Base-by-base conservation (phyloP, 2,329 filamentous ascomycete genomes). In the Pezicula radicicola region DNA sequence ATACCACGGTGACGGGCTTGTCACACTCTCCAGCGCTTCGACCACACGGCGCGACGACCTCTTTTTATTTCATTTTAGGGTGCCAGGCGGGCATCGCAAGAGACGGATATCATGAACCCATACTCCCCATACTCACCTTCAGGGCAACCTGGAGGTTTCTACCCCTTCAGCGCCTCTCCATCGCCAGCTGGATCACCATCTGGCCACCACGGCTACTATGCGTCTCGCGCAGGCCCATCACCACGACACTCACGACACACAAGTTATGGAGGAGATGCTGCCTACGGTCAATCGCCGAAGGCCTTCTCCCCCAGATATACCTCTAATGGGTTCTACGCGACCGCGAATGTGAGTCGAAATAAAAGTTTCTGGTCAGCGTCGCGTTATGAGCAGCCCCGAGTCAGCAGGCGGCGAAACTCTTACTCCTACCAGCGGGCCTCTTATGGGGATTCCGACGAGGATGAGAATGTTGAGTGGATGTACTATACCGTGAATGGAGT, bases 321-420 rank as follows among this genome's bases (percentile, higher is more conserved):
- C 53, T 67, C 64, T 46, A 65, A 57, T 53, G 66, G 66, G 59
- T 55, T 66, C 51, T 69, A 69, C 56, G 62, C 66, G 52, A 69
- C 66, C 60, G 63, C 66, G 59, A 67, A 68, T 66, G 65, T 68
- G 65, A 67, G 65, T 67, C 62, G 64, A 64, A 66, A 66, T 53
- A 50, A 65, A 63, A 62, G 59, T 65, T 64, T 63, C 59, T 64
- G 62, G 61, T 59, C 65, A 52, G 54, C 56, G 55, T 58, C 62
- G 49, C 63, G 60, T 52, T 51, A 57, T 56, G 59, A 63, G 56
- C 43, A 39, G 33, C 42, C 48, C 19, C 21, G 37, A 44, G 42
- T 21, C 21, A 44, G 59, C 47, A 62, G 59, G 58, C 58, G 61
- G 56, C 62, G 61, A 49, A 57, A 61, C 63, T 67, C 64, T 60